phyloP scores from a whole-genome alignment of 352 stramenopile species.

The Phytophthora fragariaefolia region DNA sequence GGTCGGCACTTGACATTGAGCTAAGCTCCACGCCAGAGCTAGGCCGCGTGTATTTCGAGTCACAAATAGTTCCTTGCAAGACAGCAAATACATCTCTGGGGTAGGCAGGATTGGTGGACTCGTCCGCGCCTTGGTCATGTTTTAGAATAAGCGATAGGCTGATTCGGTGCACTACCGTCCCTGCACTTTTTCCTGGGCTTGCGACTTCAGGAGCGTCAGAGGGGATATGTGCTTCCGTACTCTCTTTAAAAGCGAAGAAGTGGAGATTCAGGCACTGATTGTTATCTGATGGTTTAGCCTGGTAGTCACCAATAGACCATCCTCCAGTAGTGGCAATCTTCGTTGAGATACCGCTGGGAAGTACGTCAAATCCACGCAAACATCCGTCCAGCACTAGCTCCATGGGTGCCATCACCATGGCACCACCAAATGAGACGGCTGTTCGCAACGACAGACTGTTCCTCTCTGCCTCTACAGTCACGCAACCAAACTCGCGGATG shows the following conservation, averaged over 20 bases:
- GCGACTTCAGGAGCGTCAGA: neutral
- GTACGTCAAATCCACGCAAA: conserved; percentile 33
- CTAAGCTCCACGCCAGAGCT: conserved; percentile 2
- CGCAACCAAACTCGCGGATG: conserved; percentile 18
- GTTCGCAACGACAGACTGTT: conserved; percentile 18
- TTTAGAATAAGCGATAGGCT: conserved; percentile 9
- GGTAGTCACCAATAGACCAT: conserved; percentile 27
- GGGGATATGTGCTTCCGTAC: neutral
- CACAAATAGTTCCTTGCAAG: conserved; percentile 13
- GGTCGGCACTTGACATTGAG: neutral
- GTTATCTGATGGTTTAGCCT: conserved; percentile 3
- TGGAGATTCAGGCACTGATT: conserved; percentile 1
- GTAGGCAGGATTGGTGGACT: neutral
- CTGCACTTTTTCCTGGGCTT: neutral
- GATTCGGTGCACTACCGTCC: conserved; percentile 3
- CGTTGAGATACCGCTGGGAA: conserved; percentile 33
- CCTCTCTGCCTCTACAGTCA: conserved; percentile 15
- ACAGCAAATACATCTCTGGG: conserved; percentile 3
- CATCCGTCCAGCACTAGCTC: conserved; percentile 35
- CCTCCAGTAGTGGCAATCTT: conserved; percentile 19
- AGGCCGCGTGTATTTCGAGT: conserved; percentile 3
- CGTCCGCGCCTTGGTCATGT: neutral
- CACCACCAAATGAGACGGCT: conserved; percentile 1
- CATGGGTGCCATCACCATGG: conserved; percentile 15
- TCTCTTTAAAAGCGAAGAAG: conserved; percentile 12